Evolutionary conservation across 2,329 filamentous ascomycete genomes (phyloP), one percentile per base, ranked within the genome.

Genomic region (Botrytis medusae): DNA sequence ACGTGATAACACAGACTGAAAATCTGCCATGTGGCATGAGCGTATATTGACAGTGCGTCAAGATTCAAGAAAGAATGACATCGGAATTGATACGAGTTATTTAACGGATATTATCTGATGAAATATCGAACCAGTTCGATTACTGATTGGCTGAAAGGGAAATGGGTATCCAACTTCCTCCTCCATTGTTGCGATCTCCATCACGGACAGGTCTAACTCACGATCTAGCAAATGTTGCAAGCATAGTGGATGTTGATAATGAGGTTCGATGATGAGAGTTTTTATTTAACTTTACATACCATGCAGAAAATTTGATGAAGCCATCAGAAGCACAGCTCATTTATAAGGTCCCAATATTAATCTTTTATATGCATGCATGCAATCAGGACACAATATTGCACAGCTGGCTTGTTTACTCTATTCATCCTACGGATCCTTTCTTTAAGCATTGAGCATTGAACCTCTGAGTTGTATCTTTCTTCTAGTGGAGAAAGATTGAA

Each of bases 391-490:
- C 14, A 37, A 67, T 40, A 25, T 54, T 54, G 46, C 64, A 67
- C 34, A 40, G 32, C 37, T 67, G 64, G 25, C 46, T 67, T 34
- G 22, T 51, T 51, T 51, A 51, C 46, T n/a, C 46, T 51, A 25
- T 29, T 7, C 6, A 16, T 65, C 44, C 63, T 67, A 29, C 46
- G 44, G 32, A 37, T 25, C 63, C 63, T 67, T 68, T 18, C 48
- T 68, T 16, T 68, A 16, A 57, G 51, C 51, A 32, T 57, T 57
- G 51, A 69, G 48, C 44, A 68, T 59, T 57, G 48, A 68, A 68
- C 48, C 34, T 57, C 48, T 68, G 65, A 68, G 65, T 68, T 68
- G 65, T 68, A 68, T 68, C 65, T 68, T 42, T 54, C 51, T 54
- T 54, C 14, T 29, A 68, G 70, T 72, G 62, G 61, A 72, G 60